Percentiles rank a stretch among this genome's conserved stretches.
Evolutionary conservation across 768 basidiomycete species (phyloP).

Genomic region (Clavulina sp.): DNA sequence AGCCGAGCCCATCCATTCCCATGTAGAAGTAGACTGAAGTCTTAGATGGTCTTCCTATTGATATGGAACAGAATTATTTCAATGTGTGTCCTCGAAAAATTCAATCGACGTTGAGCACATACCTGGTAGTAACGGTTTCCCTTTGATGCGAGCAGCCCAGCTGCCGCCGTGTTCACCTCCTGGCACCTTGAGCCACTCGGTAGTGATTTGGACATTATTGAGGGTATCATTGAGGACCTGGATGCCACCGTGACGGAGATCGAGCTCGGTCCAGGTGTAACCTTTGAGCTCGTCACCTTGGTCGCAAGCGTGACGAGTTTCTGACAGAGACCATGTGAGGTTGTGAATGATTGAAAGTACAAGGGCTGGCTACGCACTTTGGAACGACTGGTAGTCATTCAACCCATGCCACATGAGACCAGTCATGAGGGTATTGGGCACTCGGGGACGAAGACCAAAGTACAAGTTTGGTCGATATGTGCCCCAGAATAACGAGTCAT

Average conservation of each 20-base stretch:
- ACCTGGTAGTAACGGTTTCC: conserved; percentile 58
- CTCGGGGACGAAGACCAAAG: conserved; percentile 72
- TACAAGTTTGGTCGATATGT: conserved; percentile 87
- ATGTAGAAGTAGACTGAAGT: conserved; percentile 74
- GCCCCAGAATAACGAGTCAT: conserved; percentile 51
- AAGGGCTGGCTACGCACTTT: conserved; percentile 11
- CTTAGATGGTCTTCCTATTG: conserved; percentile 30
- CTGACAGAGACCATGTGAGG: conserved; percentile 14
- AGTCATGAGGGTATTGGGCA: conserved; percentile 81
- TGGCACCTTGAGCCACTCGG: conserved; percentile 71
- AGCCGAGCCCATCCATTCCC: conserved; percentile 76
- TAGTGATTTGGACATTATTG: conserved; percentile 76
- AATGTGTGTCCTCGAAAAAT: conserved; percentile 9
- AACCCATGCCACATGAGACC: conserved; percentile 92
- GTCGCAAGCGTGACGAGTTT: conserved; percentile 72
- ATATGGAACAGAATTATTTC: too few species aligned
- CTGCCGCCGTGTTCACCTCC: conserved; percentile 71
- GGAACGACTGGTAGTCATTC: conserved; percentile 53
- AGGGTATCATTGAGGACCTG: conserved; percentile 64
- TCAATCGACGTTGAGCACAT: conserved; percentile 10
- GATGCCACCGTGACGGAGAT: conserved; percentile 68
- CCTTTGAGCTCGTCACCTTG: conserved; percentile 64
- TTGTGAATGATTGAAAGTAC: neutral
- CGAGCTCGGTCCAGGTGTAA: conserved; percentile 81
- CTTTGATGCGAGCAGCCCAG: conserved; percentile 75